Base-by-base conservation (phyloP, 495 filamentous ascomycete species). In the Penicillium ucsense region DNA sequence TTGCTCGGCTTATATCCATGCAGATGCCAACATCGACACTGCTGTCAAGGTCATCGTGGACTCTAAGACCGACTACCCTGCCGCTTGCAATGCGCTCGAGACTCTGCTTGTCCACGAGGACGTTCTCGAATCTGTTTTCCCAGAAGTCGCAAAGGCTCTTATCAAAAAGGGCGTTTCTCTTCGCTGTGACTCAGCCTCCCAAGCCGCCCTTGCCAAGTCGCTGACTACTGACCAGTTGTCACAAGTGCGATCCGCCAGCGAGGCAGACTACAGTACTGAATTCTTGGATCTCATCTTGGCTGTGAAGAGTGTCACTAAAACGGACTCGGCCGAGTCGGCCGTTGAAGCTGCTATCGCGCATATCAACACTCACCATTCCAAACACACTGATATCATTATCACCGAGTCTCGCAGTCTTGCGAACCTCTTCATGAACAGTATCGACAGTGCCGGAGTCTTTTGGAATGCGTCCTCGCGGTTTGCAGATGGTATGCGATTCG, bases 401-500 rank as follows among this genome's bases (percentile, higher is more conserved):
- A 95, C 92, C 0, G 64, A 78, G 4, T 80, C 80, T 5, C 61
- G 65, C 33, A 70, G 73, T 5, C 61, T 78, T 27, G 91, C 92
- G 0, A 79, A 88, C 45, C 66, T 67, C 33, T 99, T 97, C 68
- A 88, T 90, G 80, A 74, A 75, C 7, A 75, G 80, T 47, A 77
- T 97, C 32, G 92, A 97, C 70, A 89, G 88, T 33, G 83, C 89
- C 0, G 90, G 90, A 38, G 89, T 94, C 8, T 99, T 89, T 74
- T 95, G 89, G 89, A 99, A 99, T 61, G 85, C 89, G 11, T 94
- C 88, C 11, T 92, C 88, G 8, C 77, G 92, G 20, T 92, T 99
- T 66, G 89, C 91, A 4, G 92, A 99, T 60, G 92, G 92, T 3
- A 95, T 94, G 83, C 77, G 92, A 31, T 99, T 88, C 64, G 92